Evolutionary conservation across 192 early-diverging fungal genomes (phyloP), one percentile per base, ranked within the genome.

Genomic region (Entrophospora sp.): DNA sequence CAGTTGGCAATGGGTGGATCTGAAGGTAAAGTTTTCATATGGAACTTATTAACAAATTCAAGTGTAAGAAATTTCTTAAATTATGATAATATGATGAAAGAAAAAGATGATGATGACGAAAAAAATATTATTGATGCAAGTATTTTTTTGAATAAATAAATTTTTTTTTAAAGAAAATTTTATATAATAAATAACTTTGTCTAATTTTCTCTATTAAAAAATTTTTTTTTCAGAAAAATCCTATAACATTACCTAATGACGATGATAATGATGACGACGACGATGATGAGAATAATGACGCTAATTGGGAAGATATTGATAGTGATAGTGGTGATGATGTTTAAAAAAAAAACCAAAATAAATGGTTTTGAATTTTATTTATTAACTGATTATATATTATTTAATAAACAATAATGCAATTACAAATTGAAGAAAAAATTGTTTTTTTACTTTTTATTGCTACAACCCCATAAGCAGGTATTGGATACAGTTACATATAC

Each of bases 1-100:
- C 80, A 87, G 51, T 53, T 96, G 48, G 91, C 94, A 7, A 83
- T 93, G 43, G 91, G 84, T 22, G 97, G 97, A 34, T 91, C 89
- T 20, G 83, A 81, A 8, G 97, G 95, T 61, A 93, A 94, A 65
- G 77, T 96, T 38, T 79, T 89, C 27, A 82, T 99, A 9, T 97
- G 95, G 95, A 91, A 99, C 70, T 76, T 97, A 69, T 86, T 88
- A 20, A 84, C 87, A 14, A 98, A 96, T 68, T 82, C 85, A n/a
- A 84, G 87, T 36, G 81, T 99, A 9, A 75, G 93, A 44, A 56
- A 79, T 18, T 80, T 84, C 2, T 91, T 92, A 51, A 71, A 73
- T n/a, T n/a, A n/a, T n/a, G n/a, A n/a, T n/a, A n/a, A n/a, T n/a
- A n/a, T n/a, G n/a, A 55, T 73, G 73, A 27, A 74, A 77, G 8